A percentile compares a stretch with the other conserved stretches of the same genome.
Evolutionary conservation across 495 filamentous ascomycete genomes (phyloP).

Genomic region (Parmelia sp.): DNA sequence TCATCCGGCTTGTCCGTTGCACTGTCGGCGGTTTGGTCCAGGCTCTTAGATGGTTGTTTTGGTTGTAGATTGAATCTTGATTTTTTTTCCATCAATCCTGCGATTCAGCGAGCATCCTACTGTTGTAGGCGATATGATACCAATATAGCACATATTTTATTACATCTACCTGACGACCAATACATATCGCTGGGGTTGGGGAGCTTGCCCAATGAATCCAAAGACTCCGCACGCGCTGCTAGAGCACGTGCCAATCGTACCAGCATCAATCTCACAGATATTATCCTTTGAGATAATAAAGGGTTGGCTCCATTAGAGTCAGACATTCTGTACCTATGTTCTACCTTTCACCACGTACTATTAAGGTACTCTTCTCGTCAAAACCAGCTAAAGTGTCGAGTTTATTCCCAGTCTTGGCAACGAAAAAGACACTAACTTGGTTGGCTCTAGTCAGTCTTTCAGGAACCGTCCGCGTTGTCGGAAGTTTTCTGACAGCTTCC

Average conservation of each 20-base stretch:
- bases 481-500: constrained; percentile 13
- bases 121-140: constrained; percentile 10
- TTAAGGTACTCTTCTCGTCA: too few species aligned
- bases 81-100: constrained; percentile 17
- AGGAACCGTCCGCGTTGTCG: background rate
- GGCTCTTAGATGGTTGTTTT: constrained; percentile 68
- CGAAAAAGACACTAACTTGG: background rate
- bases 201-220: background rate
- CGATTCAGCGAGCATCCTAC: constrained; percentile 27
- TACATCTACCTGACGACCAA: background rate
- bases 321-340: too few species aligned
- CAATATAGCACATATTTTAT: constrained; percentile 11
- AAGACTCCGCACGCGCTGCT: background rate
- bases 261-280: background rate
- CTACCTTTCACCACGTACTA: too few species aligned
- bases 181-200: too few species aligned
- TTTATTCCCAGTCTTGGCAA: background rate
- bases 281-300: too few species aligned
- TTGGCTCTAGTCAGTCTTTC: constrained; percentile 6
- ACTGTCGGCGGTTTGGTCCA: constrained; percentile 51
- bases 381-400: too few species aligned
- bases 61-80: constrained; percentile 41
- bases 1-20: constrained; percentile 55
- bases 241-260: background rate
- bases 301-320: too few species aligned